A percentile compares a stretch with the other conserved stretches of the same genome.
Conservation (phyloP, 169 alveolate species). For the Plasmodium knowlesi region DNA sequence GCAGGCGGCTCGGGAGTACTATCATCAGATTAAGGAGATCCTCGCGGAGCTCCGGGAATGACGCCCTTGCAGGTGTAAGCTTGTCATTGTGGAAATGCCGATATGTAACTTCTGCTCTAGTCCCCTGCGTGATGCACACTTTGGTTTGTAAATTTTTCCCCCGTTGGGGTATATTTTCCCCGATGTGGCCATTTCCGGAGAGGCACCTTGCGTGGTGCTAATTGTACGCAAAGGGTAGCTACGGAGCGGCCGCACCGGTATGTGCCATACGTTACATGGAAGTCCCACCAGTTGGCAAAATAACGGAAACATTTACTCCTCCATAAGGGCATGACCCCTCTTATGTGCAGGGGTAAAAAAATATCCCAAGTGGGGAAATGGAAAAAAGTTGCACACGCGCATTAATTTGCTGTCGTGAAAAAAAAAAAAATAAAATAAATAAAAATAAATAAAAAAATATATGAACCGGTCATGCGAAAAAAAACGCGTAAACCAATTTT, state of each 20-base stretch:
- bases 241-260: neutral
- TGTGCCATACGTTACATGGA: neutral
- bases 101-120: neutral
- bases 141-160: too few species aligned
- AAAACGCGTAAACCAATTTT: neutral
- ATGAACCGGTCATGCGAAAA: neutral
- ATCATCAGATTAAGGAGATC: constrained; percentile 45
- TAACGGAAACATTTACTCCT: neutral
- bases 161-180: too few species aligned
- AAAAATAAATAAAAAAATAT: neutral
- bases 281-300: neutral
- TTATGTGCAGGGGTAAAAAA: neutral
- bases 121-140: neutral
- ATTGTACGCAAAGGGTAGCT: too few species aligned
- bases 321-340: neutral
- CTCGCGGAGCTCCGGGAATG: neutral
- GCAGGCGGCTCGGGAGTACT: constrained; percentile 18
- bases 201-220: too few species aligned
- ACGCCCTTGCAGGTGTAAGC: neutral
- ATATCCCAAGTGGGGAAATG: neutral
- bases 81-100: neutral
- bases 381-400: neutral
- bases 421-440: neutral
- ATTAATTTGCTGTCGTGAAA: neutral
- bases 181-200: too few species aligned